A percentile compares a stretch with the other conserved stretches of the same genome.
Evolutionary conservation across 1,284 basidiomycete species (phyloP).

Genomic region (Melanopsichium pennsylvanicum): DNA sequence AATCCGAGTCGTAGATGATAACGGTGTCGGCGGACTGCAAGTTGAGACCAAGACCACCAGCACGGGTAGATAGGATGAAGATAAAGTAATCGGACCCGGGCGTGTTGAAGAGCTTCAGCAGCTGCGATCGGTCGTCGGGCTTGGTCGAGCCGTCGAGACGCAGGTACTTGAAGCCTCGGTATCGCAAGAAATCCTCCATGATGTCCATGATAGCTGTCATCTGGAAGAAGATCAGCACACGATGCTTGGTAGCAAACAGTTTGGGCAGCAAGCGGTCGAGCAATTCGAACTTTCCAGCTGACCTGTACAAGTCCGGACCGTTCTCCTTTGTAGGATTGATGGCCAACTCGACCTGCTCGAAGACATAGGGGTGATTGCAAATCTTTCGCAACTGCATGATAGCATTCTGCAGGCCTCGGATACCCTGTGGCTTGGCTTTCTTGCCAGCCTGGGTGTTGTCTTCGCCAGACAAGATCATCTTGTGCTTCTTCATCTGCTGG

Average conservation of each 20-base stretch:
- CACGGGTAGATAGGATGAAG: slow-evolving; percentile 86
- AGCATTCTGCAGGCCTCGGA: slow-evolving; percentile 82
- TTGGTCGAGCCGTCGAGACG: slow-evolving; percentile 97
- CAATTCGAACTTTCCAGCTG: slow-evolving; percentile 95
- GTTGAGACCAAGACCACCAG: slow-evolving; percentile 96
- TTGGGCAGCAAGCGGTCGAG: slow-evolving; percentile 92
- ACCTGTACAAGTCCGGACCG: slow-evolving; percentile 81
- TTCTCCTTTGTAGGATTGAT: slow-evolving; percentile 82
- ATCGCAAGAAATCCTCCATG: slow-evolving; percentile 96
- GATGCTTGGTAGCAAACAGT: slow-evolving; percentile 89
- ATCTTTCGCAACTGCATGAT: slow-evolving; percentile 99
- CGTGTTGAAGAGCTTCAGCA: slow-evolving; percentile 91
- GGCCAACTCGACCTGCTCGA: slow-evolving; percentile 91
- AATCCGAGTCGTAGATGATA: slow-evolving; percentile 80
- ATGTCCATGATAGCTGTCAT: slow-evolving; percentile 99
- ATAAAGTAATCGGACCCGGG: slow-evolving; percentile 88
- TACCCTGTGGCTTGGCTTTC: slow-evolving; percentile 62
- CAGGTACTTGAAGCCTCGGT: slow-evolving; percentile 87
- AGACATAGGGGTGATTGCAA: slow-evolving; percentile 83
- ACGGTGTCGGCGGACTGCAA: slow-evolving; percentile 98
- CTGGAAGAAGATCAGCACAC: slow-evolving; percentile 99
- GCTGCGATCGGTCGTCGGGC: slow-evolving; percentile 91
- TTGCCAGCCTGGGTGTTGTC: slow-evolving; percentile 54
- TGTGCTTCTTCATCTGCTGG: slow-evolving; percentile 96
- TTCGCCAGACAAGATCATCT: slow-evolving; percentile 75